These are phyloP conservation scores for Pyrus pyrifolia DNA, from an alignment of 306 rosid genomes.

Conservation along the genomic window DNA sequence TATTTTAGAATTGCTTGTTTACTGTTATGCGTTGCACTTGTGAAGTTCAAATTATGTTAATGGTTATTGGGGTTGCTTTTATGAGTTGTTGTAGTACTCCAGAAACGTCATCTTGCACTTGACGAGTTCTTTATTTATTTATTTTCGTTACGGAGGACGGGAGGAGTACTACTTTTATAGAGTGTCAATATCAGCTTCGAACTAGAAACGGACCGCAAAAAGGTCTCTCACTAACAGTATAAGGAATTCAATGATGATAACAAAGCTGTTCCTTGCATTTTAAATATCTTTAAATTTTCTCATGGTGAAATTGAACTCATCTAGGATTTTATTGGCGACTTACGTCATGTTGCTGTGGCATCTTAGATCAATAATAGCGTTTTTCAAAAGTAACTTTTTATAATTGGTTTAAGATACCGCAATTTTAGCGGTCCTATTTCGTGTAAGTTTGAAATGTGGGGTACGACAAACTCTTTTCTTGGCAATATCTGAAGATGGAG, in stretches of 20 bases:
- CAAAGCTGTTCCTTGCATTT: background rate
- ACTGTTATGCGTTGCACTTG: background rate
- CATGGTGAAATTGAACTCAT: no score
- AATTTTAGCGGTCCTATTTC: background rate
- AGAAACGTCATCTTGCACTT: background rate
- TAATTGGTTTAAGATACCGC: no score
- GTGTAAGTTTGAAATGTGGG: background rate
- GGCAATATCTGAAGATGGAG: background rate
- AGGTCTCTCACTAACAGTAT: background rate
- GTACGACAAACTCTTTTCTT: background rate
- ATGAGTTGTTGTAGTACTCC: no score
- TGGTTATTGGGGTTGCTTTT: background rate
- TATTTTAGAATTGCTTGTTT: constrained; percentile 1
- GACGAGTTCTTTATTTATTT: no score
- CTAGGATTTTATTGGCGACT: no score
- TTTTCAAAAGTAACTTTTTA: no score
- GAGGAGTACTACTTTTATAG: background rate
- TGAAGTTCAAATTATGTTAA: background rate
- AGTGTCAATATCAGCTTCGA: background rate
- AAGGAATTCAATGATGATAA: background rate
- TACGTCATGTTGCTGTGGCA: no score
- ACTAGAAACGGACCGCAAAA: background rate
- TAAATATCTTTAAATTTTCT: no score
- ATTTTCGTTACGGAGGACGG: background rate
- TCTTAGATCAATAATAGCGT: no score